Evolutionary conservation across 768 basidiomycete genomes (phyloP).

Genomic region (Lentinula guzmanii): DNA sequence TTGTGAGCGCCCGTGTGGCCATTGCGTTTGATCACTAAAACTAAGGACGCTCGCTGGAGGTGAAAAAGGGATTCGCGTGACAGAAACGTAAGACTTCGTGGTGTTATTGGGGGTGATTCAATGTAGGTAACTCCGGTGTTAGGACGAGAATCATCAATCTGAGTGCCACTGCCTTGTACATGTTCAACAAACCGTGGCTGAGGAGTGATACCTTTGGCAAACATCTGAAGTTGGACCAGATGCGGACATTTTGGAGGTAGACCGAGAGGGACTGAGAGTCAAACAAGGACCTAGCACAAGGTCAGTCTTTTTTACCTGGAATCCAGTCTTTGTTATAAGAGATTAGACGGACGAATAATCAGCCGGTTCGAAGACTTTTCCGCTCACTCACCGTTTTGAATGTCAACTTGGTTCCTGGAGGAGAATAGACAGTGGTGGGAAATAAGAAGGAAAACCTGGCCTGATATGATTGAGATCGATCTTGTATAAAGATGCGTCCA

Average conservation of each 20-base stretch:
- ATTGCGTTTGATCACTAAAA: conserved; percentile 24
- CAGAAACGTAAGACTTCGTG: conserved; percentile 22
- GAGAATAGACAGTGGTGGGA: neutral
- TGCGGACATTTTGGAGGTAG: neutral
- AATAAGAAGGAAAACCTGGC: neutral
- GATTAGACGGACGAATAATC: neutral
- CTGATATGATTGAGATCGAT: neutral
- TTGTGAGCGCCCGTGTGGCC: conserved; percentile 11
- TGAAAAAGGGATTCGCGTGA: conserved; percentile 41
- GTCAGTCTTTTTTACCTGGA: neutral
- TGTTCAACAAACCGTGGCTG: conserved; percentile 7
- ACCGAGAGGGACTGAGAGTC: neutral
- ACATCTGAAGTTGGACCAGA: conserved; percentile 13
- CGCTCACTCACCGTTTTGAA: conserved; percentile 1
- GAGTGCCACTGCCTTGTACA: neutral
- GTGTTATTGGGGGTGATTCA: conserved; percentile 36
- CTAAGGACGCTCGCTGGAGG: conserved; percentile 42
- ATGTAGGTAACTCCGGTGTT: neutral
- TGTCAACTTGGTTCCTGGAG: conserved; percentile 4
- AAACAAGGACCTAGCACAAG: neutral
- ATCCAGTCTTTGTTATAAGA: neutral
- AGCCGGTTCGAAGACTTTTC: neutral
- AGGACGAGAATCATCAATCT: neutral
- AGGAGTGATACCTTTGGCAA: conserved; percentile 23
- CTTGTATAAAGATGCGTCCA: neutral